phyloP scores from a whole-genome alignment of 192 early-diverging fungal genomes.

The Coemansia sp. region DNA sequence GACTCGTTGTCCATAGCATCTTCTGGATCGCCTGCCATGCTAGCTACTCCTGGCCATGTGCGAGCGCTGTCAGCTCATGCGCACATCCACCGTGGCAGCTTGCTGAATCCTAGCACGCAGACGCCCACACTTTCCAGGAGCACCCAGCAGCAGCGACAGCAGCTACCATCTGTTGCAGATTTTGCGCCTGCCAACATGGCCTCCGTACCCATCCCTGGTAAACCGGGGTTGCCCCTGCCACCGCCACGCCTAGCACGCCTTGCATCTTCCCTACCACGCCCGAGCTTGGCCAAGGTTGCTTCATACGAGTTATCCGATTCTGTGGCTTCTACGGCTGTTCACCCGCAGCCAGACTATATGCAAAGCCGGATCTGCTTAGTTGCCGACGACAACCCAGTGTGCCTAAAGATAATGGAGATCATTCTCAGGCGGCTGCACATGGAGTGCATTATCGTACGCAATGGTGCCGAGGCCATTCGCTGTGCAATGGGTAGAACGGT shows the following conservation, averaged over 20 bases:
- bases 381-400: constrained; percentile 91
- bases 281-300: neutral
- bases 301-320: neutral
- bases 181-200: neutral
- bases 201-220: neutral
- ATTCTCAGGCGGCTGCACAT: constrained; percentile 74
- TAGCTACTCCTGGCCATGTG: neutral
- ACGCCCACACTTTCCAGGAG: neutral
- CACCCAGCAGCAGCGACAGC: neutral
- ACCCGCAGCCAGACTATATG: constrained; percentile 15
- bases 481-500: constrained; percentile 85
- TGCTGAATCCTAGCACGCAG: constrained; percentile 30
- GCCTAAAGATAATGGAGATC: constrained; percentile 88
- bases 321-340: neutral
- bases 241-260: neutral
- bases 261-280: neutral
- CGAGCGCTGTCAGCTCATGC: constrained; percentile 10
- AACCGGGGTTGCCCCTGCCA: neutral
- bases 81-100: constrained; percentile 29
- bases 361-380: constrained; percentile 63
- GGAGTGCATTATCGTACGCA: constrained; percentile 81
- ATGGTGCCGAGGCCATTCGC: constrained; percentile 89
- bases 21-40: neutral
- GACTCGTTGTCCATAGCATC: constrained; percentile 1
- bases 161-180: neutral